Evolutionary conservation across 345 rosid genomes (phyloP), one percentile per base, ranked within the genome.

Genomic region (Bruguiera gymnorhiza): DNA sequence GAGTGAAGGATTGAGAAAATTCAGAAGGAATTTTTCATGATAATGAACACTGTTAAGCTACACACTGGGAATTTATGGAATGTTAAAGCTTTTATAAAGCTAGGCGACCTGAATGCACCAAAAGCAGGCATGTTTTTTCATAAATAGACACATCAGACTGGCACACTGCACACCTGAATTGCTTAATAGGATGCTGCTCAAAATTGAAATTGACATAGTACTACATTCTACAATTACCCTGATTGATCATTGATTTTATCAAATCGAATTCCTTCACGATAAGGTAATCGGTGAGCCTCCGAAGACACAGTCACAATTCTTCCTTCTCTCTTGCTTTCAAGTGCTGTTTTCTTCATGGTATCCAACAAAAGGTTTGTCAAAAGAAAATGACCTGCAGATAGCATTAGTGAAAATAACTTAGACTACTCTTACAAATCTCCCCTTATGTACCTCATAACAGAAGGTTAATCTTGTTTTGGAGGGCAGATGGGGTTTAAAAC

Each of bases 351-450:
- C 85, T 85, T 91, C 97, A 89, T 89, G 0, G 69, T 86, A 15
- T 85, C 93, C 88, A 89, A 76, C 74, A 89, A 79, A 69, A 86
- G 93, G 48, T 78, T 80, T 5, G 90, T 81, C 74, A 91, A 62
- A 62, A 89, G 89, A 80, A 91, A 91, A 82, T 91, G 95, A 63
- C 95, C 97, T 87, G 86, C 62, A 67, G 36, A 63, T 48, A 68
- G 71, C 13, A 62, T 67, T 30, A 8, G 23, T 62, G 67, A 54
- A 29, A 56, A 46, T 23, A 55, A 24, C 15, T 13, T 55, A n/a
- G 27, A 26, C 59, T 9, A 39, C 48, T 11, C 48, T 39, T 39
- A 39, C 3, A 2, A 15, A 39, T 39, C 30, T 55, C 34, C 13
- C 18, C 20, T n/a, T 31, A 29, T 36, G 52, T 15, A 63, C 53